A percentile compares a stretch with the other conserved stretches of the same genome.
Evolutionary conservation across 2,329 filamentous ascomycete genomes (phyloP).

Genomic region (Gremmenia infestans): DNA sequence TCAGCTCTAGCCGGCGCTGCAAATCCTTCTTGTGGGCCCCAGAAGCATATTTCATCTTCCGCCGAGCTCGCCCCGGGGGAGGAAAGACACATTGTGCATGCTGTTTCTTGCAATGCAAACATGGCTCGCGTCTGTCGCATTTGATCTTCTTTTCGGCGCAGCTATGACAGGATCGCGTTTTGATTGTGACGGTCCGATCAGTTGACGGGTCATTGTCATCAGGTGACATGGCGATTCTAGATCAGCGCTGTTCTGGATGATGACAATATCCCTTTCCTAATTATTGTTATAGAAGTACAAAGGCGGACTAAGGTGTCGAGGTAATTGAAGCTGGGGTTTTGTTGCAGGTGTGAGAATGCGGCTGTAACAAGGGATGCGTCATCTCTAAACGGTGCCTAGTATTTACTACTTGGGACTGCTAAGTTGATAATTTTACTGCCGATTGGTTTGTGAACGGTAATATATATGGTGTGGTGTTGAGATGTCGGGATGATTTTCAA

Average conservation of each 20-base stretch:
- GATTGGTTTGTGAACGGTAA: too few species aligned
- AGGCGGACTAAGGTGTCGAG: background rate
- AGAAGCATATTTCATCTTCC: background rate
- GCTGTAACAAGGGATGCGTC: too few species aligned
- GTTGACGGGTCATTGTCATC: background rate
- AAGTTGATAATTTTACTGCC: too few species aligned
- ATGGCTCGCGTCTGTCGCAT: background rate
- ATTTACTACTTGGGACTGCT: too few species aligned
- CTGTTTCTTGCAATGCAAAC: background rate
- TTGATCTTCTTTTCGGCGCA: background rate
- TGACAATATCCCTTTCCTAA: background rate
- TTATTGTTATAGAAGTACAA: background rate
- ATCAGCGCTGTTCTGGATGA: background rate
- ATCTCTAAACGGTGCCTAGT: too few species aligned
- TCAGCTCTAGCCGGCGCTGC: background rate
- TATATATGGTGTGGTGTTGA: too few species aligned
- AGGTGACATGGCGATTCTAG: background rate
- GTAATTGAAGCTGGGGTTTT: too few species aligned
- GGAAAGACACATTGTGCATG: background rate
- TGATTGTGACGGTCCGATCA: background rate
- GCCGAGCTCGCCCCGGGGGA: background rate
- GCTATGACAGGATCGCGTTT: background rate
- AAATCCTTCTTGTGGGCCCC: background rate
- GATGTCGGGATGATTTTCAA: background rate
- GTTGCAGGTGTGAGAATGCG: too few species aligned